Conservation (phyloP, 208 protist species). For the Blastocrithidia nonstop region DNA sequence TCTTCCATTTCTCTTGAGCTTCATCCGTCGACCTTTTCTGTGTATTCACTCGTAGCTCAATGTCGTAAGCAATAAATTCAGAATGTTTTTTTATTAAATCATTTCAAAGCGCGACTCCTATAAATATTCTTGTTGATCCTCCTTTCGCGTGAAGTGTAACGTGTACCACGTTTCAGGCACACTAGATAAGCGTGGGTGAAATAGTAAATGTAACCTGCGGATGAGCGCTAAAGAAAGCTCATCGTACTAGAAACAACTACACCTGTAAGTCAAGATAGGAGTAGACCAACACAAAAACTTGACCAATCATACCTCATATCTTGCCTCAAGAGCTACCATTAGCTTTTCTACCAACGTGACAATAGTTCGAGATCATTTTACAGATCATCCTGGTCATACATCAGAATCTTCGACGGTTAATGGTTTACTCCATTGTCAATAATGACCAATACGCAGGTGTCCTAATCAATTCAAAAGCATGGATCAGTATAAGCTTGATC, state of each 20-base stretch:
- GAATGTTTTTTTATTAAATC: constrained; percentile 96
- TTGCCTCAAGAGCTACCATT: constrained; percentile 79
- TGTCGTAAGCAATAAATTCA: constrained; percentile 99
- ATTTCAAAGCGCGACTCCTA: constrained; percentile 79
- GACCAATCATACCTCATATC: constrained; percentile 95
- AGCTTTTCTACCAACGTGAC: constrained; percentile 98
- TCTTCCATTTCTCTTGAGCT: constrained; percentile 44
- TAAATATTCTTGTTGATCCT: constrained; percentile 92
- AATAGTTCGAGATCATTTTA: constrained; percentile 97
- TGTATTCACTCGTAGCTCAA: constrained; percentile 84
- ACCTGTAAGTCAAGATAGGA: constrained; percentile 99
- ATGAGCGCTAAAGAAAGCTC: constrained; percentile 96
- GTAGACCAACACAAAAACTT: constrained; percentile 99
- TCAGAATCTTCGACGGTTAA: constrained; percentile 96
- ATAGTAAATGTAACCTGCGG: constrained; percentile 86
- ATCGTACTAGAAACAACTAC: constrained; percentile 92
- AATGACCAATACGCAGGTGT: constrained; percentile 87
- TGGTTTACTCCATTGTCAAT: constrained; percentile 74
- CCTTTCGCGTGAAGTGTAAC: constrained; percentile 93
- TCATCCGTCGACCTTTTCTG: constrained; percentile 46
- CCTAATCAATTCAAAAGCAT: constrained; percentile 41
- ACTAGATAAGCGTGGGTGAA: constrained; percentile 88
- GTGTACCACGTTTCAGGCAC: constrained; percentile 92
- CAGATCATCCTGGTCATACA: constrained; percentile 98
- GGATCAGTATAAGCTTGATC: constrained; percentile 93